These are phyloP conservation scores for Clonostachys byssicola DNA, from an alignment of 2,329 filamentous ascomycete genomes.

Conservation along the genomic window DNA sequence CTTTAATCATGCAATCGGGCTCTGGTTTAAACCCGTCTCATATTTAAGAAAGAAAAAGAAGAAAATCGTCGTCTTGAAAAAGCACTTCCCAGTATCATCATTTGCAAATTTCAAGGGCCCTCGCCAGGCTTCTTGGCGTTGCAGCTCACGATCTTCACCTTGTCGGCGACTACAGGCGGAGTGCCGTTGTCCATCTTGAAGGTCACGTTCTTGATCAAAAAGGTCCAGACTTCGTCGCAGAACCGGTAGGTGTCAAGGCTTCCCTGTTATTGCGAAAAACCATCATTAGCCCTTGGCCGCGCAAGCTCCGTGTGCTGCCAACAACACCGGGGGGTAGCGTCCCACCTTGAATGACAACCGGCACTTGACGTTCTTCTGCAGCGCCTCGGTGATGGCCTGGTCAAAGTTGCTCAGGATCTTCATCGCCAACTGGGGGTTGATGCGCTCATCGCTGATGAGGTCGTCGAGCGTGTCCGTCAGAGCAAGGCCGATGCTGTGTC, in stretches of 20 bases:
- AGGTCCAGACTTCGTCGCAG: constrained; percentile 99
- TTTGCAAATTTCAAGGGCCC: constrained; percentile 4
- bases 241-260: constrained; percentile 98
- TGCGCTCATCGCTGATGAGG: constrained; percentile 88
- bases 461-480: constrained; percentile 97
- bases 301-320: background rate
- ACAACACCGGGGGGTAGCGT: background rate
- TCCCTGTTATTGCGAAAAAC: constrained; percentile 51
- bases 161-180: constrained; percentile 74
- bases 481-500: constrained; percentile 77
- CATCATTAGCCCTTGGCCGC: too few relatives aligned
- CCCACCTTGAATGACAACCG: constrained; percentile 90
- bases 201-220: constrained; percentile 96
- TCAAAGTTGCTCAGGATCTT: constrained; percentile 97
- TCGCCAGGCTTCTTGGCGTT: constrained; percentile 72
- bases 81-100: too few relatives aligned
- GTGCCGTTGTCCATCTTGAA: constrained; percentile 90
- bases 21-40: background rate
- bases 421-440: constrained; percentile 98
- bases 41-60: background rate
- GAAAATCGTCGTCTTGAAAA: too few relatives aligned
- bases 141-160: constrained; percentile 98
- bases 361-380: constrained; percentile 89
- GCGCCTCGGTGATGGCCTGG: constrained; percentile 82
- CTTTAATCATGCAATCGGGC: background rate